Evolutionary conservation across 108 stramenopile species (phyloP), one percentile per base, ranked within the genome.

Genomic region (Cylindrotheca fusiformis): DNA sequence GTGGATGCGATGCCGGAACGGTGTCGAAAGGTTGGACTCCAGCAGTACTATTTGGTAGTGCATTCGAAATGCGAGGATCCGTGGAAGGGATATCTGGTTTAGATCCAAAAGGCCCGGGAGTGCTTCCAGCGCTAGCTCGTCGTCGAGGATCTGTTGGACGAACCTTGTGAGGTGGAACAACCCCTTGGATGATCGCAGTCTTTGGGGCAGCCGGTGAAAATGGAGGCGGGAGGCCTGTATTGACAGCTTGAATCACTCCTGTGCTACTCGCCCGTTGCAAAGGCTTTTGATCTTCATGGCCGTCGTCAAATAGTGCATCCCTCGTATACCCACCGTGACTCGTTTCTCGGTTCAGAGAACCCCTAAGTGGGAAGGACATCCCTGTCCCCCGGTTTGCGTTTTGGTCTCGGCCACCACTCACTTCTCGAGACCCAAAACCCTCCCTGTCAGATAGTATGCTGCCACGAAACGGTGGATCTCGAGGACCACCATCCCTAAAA

Each of bases 101-200:
- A 12, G 28, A 0, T 6, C 28, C 63, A 26, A 28, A 21, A 24
- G 48, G 36, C 30, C 19, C 18, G 22, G 56, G n/a, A 31, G 32
- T 32, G 56, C 2, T 57, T 33, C 52, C 36, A 44, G 52, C 23
- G 32, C 65, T 30, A 19, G 48, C 31, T 20, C 63, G 54, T 46
- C 75, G 4, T 46, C 75, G 63, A 44, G 75, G 75, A 65, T 76
- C 75, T 17, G 75, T 76, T 50, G 75, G 68, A 4, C 75, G 63
- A 5, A 48, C 5, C 21, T 55, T 55, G 29, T 24, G 12, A 23
- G 26, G 22, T 36, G 30, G 57, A 2, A 58, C 10, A 14, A 5
- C 21, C 14, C 32, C 12, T 26, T 48, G 23, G 19, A 5, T 28
- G 27, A 36, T 41, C 36, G 36, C 14, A 41, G 36, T 41, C 36